These are phyloP conservation scores for Agastache rugosa DNA, from an alignment of 257 asterid species.

Conservation along the genomic window DNA sequence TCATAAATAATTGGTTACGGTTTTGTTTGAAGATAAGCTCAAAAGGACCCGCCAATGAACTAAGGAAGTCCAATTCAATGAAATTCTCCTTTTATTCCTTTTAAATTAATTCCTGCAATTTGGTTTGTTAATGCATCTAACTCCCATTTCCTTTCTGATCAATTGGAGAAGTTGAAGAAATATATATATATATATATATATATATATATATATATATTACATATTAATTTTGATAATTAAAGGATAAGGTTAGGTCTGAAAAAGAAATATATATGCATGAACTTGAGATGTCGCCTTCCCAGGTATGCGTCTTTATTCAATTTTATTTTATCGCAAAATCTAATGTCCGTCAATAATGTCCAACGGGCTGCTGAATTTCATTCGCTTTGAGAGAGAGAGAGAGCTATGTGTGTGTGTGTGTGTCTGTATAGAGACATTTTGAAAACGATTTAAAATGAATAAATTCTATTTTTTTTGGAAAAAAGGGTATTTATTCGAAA, in stretches of 20 bases:
- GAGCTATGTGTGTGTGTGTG: too few species aligned
- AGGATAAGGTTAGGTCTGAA: slow-evolving; percentile 23
- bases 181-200: too few species aligned
- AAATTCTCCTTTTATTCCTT: slow-evolving; percentile 11
- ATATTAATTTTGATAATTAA: background rate
- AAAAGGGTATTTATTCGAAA: background rate
- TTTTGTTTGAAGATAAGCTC: slow-evolving; percentile 28
- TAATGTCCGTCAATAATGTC: background rate
- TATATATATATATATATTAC: too few species aligned
- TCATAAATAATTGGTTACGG: background rate
- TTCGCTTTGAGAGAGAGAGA: background rate
- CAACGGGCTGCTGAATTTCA: too few species aligned
- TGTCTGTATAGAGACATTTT: too few species aligned
- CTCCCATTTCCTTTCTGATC: background rate
- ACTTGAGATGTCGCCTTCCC: slow-evolving; percentile 8
- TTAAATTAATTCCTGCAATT: background rate
- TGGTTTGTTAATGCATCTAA: background rate
- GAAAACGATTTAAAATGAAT: too few species aligned
- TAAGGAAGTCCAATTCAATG: background rate
- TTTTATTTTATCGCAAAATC: background rate
- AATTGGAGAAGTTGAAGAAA: background rate
- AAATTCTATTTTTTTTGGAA: too few species aligned
- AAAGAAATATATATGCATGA: slow-evolving; percentile 19
- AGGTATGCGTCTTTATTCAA: background rate
- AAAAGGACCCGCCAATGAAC: slow-evolving; percentile 20